A percentile compares a stretch with the other conserved stretches of the same genome.
Evolutionary conservation across 371 early-diverging fungal species (phyloP).

Genomic region (Mortierella sp.): DNA sequence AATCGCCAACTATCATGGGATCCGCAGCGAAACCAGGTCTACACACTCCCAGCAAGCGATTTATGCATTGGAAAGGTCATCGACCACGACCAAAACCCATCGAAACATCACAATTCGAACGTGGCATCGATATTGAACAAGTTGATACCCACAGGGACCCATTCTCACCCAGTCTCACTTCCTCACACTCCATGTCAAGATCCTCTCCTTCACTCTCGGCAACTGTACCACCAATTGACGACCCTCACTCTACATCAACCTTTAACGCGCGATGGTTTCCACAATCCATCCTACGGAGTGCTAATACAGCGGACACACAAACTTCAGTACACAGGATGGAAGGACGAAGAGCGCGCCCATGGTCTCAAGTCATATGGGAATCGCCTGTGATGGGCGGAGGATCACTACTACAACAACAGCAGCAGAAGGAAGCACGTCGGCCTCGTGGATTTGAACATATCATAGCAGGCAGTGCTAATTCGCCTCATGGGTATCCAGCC

Average conservation of each 20-base stretch:
- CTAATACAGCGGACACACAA: too few species aligned
- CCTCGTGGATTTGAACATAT: slow-evolving; percentile 3
- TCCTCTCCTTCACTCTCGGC: slow-evolving; percentile 1
- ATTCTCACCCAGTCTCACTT: not conserved
- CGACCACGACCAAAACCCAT: too few species aligned
- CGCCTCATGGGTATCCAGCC: slow-evolving; percentile 15
- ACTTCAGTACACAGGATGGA: not conserved
- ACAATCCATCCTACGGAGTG: not conserved
- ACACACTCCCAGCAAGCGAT: too few species aligned
- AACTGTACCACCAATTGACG: not conserved
- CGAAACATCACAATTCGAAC: too few species aligned
- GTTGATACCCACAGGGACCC: slow-evolving; percentile 1
- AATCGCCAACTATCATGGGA: slow-evolving; percentile 1
- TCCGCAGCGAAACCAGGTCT: not conserved
- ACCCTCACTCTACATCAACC: slow-evolving; percentile 16
- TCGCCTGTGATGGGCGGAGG: slow-evolving; percentile 20
- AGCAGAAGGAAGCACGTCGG: slow-evolving; percentile 1
- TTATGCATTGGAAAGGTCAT: too few species aligned
- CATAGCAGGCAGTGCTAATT: not conserved
- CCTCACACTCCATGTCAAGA: not conserved
- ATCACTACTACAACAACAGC: slow-evolving; percentile 9
- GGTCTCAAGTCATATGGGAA: slow-evolving; percentile 51
- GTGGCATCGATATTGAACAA: slow-evolving; percentile 15
- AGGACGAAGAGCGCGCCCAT: slow-evolving; percentile 18
- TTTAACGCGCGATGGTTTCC: slow-evolving; percentile 14